A percentile compares a stretch with the other conserved stretches of the same genome.
Evolutionary conservation across 2,329 filamentous ascomycete species (phyloP).

Genomic region (Aspergillus clavatus): DNA sequence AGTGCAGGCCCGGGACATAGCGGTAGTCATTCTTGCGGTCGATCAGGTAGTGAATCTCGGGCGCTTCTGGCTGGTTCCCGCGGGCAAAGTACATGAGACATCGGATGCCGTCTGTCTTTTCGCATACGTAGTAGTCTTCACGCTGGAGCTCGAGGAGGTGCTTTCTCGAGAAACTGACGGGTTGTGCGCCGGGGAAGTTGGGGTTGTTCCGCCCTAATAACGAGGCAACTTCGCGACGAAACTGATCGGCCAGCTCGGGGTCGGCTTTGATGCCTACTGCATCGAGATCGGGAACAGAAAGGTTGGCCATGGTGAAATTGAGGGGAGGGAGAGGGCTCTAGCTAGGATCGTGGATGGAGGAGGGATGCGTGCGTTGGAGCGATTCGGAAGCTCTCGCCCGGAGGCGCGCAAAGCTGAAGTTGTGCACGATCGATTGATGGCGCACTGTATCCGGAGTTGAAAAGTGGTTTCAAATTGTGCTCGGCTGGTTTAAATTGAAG

Average conservation of each 20-base stretch:
- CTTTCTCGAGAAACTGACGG: slow-evolving; percentile 79
- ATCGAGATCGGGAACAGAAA: slow-evolving; percentile 39
- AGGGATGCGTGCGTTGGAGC: background rate
- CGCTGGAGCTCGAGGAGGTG: slow-evolving; percentile 78
- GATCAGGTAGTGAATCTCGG: slow-evolving; percentile 83
- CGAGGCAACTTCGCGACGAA: slow-evolving; percentile 68
- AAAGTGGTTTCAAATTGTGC: background rate
- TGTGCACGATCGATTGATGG: slow-evolving; percentile 2
- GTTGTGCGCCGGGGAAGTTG: slow-evolving; percentile 84
- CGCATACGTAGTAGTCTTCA: slow-evolving; percentile 93
- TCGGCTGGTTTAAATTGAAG: background rate
- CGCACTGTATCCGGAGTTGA: background rate
- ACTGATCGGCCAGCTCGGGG: slow-evolving; percentile 53
- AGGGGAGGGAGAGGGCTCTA: background rate
- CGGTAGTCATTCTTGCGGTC: slow-evolving; percentile 98
- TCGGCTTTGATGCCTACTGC: slow-evolving; percentile 58
- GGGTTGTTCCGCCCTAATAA: slow-evolving; percentile 66
- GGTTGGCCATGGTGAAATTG: slow-evolving; percentile 29
- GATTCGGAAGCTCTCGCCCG: slow-evolving; percentile 18
- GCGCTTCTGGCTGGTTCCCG: slow-evolving; percentile 44
- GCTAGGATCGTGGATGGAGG: slow-evolving; percentile 1
- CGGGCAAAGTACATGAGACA: slow-evolving; percentile 86
- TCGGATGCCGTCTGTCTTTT: slow-evolving; percentile 94
- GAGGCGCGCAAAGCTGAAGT: slow-evolving; percentile 15
- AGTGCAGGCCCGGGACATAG: slow-evolving; percentile 73